These are phyloP conservation scores for Heritiera fomes DNA, from an alignment of 345 rosid species.

Conservation along the genomic window DNA sequence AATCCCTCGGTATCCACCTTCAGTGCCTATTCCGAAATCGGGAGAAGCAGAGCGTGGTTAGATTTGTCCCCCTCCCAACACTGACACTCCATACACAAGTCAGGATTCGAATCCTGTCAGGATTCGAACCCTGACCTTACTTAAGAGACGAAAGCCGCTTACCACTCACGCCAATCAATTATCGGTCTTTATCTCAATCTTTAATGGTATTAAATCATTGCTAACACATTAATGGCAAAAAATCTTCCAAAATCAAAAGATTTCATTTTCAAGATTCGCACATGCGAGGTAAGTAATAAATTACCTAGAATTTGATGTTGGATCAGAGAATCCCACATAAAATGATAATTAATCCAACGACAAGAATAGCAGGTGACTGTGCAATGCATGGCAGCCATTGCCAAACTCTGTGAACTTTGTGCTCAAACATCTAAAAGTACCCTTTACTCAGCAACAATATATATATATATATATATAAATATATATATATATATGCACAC, in stretches of 20 bases:
- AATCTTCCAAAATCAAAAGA: not conserved
- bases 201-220: not conserved
- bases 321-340: not conserved
- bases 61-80: no score
- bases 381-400: slow-evolving; percentile 5
- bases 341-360: slow-evolving; percentile 2
- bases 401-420: not conserved
- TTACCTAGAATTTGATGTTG: not conserved
- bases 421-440: not conserved
- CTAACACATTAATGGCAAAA: not conserved
- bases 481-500: no score
- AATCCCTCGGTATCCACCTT: no score
- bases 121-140: no score
- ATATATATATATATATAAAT: no score
- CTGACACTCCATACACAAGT: no score
- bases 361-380: not conserved
- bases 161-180: no score
- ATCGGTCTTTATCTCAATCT: not conserved
- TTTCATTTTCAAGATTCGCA: slow-evolving; percentile 7
- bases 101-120: no score
- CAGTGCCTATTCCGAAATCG: no score
- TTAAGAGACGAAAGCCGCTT: no score
- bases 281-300: not conserved
- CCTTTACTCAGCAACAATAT: not conserved
- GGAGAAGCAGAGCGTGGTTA: no score